Evolutionary conservation across 106 monocot species (phyloP).

Genomic region (Dioscorea alata): DNA sequence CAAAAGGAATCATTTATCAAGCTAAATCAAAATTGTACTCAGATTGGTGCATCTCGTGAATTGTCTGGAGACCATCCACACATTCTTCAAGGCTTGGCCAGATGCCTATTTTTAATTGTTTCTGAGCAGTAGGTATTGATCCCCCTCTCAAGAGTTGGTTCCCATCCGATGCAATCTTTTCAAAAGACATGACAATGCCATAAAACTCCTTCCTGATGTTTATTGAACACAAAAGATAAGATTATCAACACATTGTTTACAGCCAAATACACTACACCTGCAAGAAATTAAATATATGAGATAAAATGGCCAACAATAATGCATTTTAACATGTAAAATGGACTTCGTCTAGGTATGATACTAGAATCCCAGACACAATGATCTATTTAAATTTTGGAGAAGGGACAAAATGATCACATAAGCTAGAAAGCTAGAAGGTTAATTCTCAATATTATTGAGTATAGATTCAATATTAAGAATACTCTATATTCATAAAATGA

Average conservation of each 20-base stretch:
- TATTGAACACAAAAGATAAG: background rate
- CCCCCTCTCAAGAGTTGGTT: slow-evolving; percentile 42
- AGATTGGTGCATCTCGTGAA: slow-evolving; percentile 42
- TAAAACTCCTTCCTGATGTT: slow-evolving; percentile 46
- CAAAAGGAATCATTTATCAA: background rate
- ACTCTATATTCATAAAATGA: too few species aligned
- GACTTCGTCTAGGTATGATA: too few species aligned
- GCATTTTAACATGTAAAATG: too few species aligned
- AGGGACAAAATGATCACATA: too few species aligned
- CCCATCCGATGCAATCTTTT: slow-evolving; percentile 54
- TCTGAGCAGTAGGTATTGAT: slow-evolving; percentile 33
- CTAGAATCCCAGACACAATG: too few species aligned
- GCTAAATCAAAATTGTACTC: slow-evolving; percentile 32
- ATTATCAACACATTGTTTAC: too few species aligned
- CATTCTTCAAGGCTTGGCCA: slow-evolving; percentile 43
- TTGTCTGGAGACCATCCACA: slow-evolving; percentile 37
- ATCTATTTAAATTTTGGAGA: too few species aligned
- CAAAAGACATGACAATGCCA: slow-evolving; percentile 30
- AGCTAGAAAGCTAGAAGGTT: too few species aligned
- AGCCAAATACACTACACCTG: too few species aligned
- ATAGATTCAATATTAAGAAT: too few species aligned
- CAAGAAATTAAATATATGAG: background rate
- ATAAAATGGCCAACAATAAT: background rate
- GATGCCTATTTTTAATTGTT: slow-evolving; percentile 48
- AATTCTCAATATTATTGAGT: too few species aligned